Conservation (phyloP, 192 early-diverging fungal species). For the Bifiguratus adelaidae region DNA sequence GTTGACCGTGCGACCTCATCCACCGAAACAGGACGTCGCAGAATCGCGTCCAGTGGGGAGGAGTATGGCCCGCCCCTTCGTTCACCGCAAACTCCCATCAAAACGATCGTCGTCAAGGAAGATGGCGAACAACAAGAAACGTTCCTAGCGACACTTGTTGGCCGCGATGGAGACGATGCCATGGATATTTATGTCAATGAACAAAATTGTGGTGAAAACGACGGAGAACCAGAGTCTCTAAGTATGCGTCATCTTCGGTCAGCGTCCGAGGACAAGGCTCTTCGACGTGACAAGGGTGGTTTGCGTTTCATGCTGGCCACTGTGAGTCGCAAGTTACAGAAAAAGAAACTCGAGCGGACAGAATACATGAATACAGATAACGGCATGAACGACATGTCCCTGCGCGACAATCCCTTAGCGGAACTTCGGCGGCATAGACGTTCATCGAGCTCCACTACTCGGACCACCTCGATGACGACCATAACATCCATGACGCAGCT, state of each 20-base stretch:
- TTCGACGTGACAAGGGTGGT: constrained; percentile 20
- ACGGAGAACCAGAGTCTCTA: neutral
- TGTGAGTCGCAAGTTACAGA: constrained; percentile 35
- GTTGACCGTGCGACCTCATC: neutral
- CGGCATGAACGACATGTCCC: too few relatives aligned
- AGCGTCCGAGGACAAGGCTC: neutral
- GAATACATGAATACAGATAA: constrained; percentile 5
- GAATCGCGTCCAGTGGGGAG: neutral
- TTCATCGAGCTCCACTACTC: neutral
- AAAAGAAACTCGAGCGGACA: constrained; percentile 11
- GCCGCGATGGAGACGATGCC: neutral
- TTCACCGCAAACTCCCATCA: constrained; percentile 5
- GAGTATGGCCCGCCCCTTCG: neutral
- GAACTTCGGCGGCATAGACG: too few relatives aligned
- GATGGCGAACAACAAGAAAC: constrained; percentile 18
- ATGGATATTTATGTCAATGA: neutral
- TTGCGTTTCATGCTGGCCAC: constrained; percentile 32
- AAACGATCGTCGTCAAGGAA: constrained; percentile 15
- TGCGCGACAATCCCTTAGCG: too few relatives aligned
- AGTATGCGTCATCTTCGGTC: neutral
- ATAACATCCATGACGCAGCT: constrained; percentile 4
- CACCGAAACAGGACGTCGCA: neutral
- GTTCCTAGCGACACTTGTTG: constrained; percentile 16
- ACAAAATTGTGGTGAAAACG: neutral
- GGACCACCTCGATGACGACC: constrained; percentile 6